phyloP scores from a whole-genome alignment of 1,139 yeast species.

The Scheffersomyces illinoinensis region DNA sequence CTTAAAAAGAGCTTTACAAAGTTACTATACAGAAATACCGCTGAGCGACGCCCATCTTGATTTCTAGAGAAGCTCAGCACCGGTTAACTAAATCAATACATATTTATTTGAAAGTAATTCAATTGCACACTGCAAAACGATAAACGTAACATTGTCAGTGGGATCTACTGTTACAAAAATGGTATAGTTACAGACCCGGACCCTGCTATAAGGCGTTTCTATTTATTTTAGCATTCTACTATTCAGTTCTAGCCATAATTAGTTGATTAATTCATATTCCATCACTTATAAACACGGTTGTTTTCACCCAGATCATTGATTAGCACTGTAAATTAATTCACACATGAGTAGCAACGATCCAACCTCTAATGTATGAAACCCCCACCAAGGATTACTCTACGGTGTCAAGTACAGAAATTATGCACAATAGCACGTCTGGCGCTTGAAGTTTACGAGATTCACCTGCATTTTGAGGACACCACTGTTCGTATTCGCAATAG shows the following conservation, averaged over 20 bases:
- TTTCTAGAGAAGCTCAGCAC: conserved; percentile 18
- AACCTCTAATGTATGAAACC: neutral
- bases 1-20: conserved; percentile 59
- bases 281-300: neutral
- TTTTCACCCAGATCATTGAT: neutral
- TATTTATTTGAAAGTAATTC: neutral
- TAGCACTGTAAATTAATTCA: neutral
- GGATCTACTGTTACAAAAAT: neutral
- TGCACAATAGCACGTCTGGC: neutral
- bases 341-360: neutral
- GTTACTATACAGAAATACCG: conserved; percentile 61
- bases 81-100: neutral
- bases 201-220: neutral
- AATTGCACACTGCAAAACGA: neutral
- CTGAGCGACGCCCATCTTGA: neutral
- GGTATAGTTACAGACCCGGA: neutral
- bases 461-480: neutral
- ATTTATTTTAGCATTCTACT: neutral
- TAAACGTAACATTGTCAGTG: neutral
- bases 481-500: neutral
- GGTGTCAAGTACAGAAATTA: neutral
- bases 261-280: neutral
- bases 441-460: neutral
- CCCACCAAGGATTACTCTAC: neutral
- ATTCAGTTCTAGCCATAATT: neutral